A percentile compares a stretch with the other conserved stretches of the same genome.
Conservation (phyloP, 306 rosid species). For the Adenanthera pavonina region DNA sequence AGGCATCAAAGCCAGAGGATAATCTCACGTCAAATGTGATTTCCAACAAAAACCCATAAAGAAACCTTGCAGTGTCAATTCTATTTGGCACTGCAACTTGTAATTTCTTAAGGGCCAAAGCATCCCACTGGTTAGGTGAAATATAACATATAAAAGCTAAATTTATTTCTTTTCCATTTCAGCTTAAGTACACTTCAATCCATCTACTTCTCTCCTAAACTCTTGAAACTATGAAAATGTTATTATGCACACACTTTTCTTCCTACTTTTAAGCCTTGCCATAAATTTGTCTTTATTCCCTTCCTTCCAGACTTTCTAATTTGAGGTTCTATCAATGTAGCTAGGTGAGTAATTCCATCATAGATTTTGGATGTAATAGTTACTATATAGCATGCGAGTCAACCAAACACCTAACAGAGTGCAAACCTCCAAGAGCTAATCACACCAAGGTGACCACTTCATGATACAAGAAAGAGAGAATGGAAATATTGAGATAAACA, state of each 20-base stretch:
- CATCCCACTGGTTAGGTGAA: constrained; percentile 28
- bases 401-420: neutral
- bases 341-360: neutral
- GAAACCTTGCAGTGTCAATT: constrained; percentile 21
- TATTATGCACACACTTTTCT: neutral
- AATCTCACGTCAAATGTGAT: neutral
- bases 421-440: neutral
- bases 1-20: neutral
- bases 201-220: neutral
- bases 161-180: neutral
- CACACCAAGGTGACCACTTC: neutral
- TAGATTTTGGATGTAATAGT: neutral
- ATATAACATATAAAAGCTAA: constrained; percentile 19
- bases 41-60: neutral
- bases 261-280: neutral
- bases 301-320: neutral
- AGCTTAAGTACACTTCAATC: neutral
- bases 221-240: neutral
- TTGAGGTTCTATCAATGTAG: neutral
- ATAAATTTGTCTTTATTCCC: neutral
- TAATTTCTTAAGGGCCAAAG: constrained; percentile 18
- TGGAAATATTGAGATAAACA: neutral
- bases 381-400: neutral
- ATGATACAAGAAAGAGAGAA: neutral
- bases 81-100: constrained; percentile 17